phyloP scores from a whole-genome alignment of 306 rosid genomes.

The Glycine soja region DNA sequence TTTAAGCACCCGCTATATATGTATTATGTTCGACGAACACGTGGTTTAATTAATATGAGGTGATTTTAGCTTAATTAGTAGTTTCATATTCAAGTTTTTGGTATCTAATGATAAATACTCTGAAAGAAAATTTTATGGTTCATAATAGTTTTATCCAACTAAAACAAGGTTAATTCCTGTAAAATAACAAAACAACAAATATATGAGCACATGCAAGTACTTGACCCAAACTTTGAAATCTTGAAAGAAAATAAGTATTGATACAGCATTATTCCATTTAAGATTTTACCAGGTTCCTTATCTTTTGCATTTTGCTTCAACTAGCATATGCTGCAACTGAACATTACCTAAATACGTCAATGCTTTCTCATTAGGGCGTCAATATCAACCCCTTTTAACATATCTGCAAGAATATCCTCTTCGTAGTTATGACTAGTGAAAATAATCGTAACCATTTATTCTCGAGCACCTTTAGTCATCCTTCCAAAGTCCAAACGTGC shows the following conservation, averaged over 20 bases:
- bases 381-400: constrained; percentile 24
- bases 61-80: no score
- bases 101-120: no score
- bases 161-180: no score
- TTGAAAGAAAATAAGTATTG: not conserved
- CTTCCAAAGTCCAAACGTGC: constrained; percentile 1
- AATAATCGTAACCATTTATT: constrained; percentile 33
- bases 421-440: constrained; percentile 20
- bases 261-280: not conserved
- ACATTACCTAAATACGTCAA: not conserved
- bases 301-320: not conserved
- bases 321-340: not conserved
- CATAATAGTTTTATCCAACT: no score
- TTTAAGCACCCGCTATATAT: no score
- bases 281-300: not conserved
- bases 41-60: no score
- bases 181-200: no score
- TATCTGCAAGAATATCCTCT: not conserved
- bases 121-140: no score
- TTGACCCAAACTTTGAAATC: constrained; percentile 6
- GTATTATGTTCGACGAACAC: no score
- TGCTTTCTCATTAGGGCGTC: constrained; percentile 6
- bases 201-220: not conserved
- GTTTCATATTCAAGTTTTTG: no score
- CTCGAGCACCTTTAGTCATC: not conserved